phyloP scores from a whole-genome alignment of 139 green algal genomes.

The Eudorina sp. region DNA sequence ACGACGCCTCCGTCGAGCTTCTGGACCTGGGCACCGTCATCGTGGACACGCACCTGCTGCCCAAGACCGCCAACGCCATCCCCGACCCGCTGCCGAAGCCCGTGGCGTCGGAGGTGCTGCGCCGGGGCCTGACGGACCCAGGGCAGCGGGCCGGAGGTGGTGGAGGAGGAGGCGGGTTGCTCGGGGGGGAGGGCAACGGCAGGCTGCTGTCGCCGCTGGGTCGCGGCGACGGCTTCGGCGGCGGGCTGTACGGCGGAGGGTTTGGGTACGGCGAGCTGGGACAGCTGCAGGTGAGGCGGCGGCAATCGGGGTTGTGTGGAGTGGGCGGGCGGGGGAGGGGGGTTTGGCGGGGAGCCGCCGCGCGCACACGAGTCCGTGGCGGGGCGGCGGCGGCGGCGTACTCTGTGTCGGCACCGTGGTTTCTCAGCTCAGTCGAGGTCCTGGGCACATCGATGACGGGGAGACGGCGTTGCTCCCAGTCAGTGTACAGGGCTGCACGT shows the following conservation, averaged over 20 bases:
- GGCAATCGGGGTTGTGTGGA: too few species aligned
- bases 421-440: too few species aligned
- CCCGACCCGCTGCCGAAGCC: constrained; percentile 37
- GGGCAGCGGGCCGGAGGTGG: not conserved
- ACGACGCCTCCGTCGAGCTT: not conserved
- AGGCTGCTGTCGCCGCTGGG: not conserved
- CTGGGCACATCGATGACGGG: too few species aligned
- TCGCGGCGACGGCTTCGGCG: not conserved
- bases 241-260: not conserved
- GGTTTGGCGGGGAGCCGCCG: not conserved
- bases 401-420: too few species aligned
- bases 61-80: constrained; percentile 20
- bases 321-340: not conserved
- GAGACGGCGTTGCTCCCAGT: too few species aligned
- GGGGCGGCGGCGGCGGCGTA: too few species aligned
- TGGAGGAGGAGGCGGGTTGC: too few species aligned
- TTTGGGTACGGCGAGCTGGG: constrained; percentile 13
- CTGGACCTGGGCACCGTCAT: not conserved
- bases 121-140: constrained; percentile 7
- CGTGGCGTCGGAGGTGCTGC: constrained; percentile 38
- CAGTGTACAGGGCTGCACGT: too few species aligned
- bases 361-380: too few species aligned
- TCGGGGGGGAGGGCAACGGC: too few species aligned
- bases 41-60: constrained; percentile 42
- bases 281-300: not conserved